Conservation (phyloP, 805 yeast genomes). For the Candida ipomoeae region DNA sequence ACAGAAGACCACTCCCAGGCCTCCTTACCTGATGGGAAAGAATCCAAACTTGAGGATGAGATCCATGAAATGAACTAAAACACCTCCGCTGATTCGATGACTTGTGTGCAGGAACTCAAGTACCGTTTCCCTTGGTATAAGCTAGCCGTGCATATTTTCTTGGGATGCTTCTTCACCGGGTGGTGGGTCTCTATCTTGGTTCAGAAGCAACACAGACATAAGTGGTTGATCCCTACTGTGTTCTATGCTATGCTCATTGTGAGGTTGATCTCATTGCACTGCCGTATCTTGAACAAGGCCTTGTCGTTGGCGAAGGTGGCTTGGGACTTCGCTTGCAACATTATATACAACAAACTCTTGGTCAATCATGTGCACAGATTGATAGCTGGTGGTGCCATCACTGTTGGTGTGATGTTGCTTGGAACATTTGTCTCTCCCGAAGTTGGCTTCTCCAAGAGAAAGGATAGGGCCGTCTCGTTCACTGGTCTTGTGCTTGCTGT, state of each 20-base stretch:
- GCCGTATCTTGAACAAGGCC: slow-evolving; percentile 23
- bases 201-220: slow-evolving; percentile 45
- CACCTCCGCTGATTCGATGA: slow-evolving; percentile 6
- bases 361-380: slow-evolving; percentile 40
- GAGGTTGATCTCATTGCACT: slow-evolving; percentile 49
- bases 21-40: slow-evolving; percentile 2
- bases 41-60: slow-evolving; percentile 2
- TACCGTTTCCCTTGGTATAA: slow-evolving; percentile 14
- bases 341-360: slow-evolving; percentile 35
- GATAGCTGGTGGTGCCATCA: slow-evolving; percentile 41
- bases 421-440: slow-evolving; percentile 53
- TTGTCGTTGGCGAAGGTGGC: slow-evolving; percentile 13
- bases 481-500: slow-evolving; percentile 50
- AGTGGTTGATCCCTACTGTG: slow-evolving; percentile 58
- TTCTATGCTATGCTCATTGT: slow-evolving; percentile 49
- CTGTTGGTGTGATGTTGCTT: slow-evolving; percentile 45
- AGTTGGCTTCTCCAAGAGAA: slow-evolving; percentile 41
- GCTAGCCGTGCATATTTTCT: slow-evolving; percentile 16
- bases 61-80: slow-evolving; percentile 11
- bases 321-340: slow-evolving; percentile 28
- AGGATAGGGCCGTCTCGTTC: slow-evolving; percentile 56
- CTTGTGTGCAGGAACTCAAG: slow-evolving; percentile 9
- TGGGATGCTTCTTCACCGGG: slow-evolving; percentile 24
- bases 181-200: slow-evolving; percentile 52
- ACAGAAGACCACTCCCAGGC: background rate